Evolutionary conservation across 73 alveolate genomes (phyloP).

Genomic region (Paramecium sexaurelia): DNA sequence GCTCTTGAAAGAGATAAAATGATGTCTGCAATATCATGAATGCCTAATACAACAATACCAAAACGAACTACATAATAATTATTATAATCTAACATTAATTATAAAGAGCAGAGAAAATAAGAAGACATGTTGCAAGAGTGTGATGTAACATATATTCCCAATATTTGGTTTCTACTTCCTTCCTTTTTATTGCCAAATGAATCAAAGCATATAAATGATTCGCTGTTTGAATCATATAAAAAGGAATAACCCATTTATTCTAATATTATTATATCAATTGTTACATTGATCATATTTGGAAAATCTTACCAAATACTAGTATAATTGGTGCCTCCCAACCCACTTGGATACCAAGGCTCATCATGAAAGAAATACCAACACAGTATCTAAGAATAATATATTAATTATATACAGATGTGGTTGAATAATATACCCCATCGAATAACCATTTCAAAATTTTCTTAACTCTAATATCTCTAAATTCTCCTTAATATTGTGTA

Average conservation of each 20-base stretch:
- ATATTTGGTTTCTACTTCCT: constrained; percentile 29
- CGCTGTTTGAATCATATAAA: constrained; percentile 28
- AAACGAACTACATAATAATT: background rate
- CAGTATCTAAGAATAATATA: background rate
- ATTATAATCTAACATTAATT: background rate
- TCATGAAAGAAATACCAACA: background rate
- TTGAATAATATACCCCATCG: constrained; percentile 41
- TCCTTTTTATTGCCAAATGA: background rate
- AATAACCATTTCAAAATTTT: constrained; percentile 43
- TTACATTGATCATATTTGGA: constrained; percentile 22
- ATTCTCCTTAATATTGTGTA: background rate
- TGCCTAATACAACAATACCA: constrained; percentile 38
- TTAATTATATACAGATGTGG: constrained; percentile 1
- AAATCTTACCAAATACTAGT: constrained; percentile 12
- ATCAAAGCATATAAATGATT: constrained; percentile 44
- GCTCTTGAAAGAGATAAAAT: constrained; percentile 40
- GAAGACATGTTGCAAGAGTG: background rate
- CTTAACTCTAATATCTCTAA: background rate
- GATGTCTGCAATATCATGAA: constrained; percentile 48
- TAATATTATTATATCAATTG: background rate
- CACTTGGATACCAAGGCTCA: constrained; percentile 56
- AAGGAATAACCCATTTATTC: constrained; percentile 1
- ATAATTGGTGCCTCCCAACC: constrained; percentile 26
- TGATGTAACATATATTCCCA: constrained; percentile 62
- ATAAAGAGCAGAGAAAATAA: constrained; percentile 21